phyloP scores from a whole-genome alignment of 306 rosid genomes.

The Cucurbita maxima region DNA sequence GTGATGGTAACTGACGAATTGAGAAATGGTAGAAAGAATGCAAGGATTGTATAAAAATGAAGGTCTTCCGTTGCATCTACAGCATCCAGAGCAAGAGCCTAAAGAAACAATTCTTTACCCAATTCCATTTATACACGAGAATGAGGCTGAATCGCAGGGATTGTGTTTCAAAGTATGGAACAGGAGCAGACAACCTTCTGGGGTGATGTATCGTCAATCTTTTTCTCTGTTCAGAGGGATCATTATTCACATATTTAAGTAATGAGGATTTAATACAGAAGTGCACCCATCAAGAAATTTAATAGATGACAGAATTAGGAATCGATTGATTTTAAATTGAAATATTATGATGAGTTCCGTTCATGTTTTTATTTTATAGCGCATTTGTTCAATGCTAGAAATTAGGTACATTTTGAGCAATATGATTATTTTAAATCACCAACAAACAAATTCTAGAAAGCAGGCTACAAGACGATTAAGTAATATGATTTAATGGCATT shows the following conservation, averaged over 20 bases:
- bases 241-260: background rate
- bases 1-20: background rate
- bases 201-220: constrained; percentile 48
- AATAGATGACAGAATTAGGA: background rate
- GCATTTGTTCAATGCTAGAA: background rate
- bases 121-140: background rate
- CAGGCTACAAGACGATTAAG: background rate
- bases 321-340: too few species aligned
- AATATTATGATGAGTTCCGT: too few species aligned
- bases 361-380: too few species aligned
- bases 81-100: background rate
- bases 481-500: too few species aligned
- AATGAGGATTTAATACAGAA: background rate
- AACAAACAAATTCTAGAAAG: background rate
- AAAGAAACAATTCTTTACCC: background rate
- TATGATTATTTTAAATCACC: background rate
- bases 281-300: background rate
- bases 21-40: background rate
- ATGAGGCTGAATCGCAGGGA: background rate
- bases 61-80: background rate
- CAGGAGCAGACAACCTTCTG: constrained; percentile 73
- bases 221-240: constrained; percentile 35
- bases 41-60: background rate
- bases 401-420: background rate
- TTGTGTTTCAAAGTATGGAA: constrained; percentile 49